Evolutionary conservation across 75 land plant genomes (phyloP), one percentile per base, ranked within the genome.

Genomic region (Cunninghamia lanceolata): DNA sequence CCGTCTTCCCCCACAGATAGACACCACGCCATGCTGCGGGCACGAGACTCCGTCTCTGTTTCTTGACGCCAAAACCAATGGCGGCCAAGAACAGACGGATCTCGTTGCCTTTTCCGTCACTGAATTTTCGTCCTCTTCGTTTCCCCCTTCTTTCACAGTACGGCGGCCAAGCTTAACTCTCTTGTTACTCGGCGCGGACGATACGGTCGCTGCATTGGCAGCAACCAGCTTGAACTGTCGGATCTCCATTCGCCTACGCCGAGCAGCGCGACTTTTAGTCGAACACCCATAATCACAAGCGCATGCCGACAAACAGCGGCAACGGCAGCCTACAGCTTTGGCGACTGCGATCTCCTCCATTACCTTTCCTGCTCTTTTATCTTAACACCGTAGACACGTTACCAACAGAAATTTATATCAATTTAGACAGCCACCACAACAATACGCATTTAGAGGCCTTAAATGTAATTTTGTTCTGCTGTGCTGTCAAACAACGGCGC

Each of bases 1-100:
- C 66, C 92, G 89, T 73, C 96, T 74, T 88, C 94, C 39, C 10
- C 99, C 96, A 28, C 94, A 92, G 16, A 91, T 84, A n/a, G 95
- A 90, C 73, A 91, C 91, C 85, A 90, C 54, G 2, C 98, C 97
- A 88, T 91, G 83, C 21, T 88, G 86, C 63, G 89, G 92, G 82
- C 84, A 54, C 17, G 14, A n/a, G n/a, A 19, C 40, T 63, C 9
- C 68, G 40, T 34, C 75, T 34, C 16, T 7, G 36, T 73, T 14
- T 11, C 0, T 3, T 73, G 36, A 73, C 75, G 38, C 16, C 36
- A 13, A 34, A 13, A 73, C 75, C 3, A 34, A 30, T 4, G 75
- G 75, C 36, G 14, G 36, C 16, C 38, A 3, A 9, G 15, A 34
- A 30, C 34, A 0, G 3, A 32, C 36, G 4, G 36, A 73, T 14